Evolutionary conservation across 1,284 basidiomycete species (phyloP).

Genomic region (Ceratobasidium theobromae): DNA sequence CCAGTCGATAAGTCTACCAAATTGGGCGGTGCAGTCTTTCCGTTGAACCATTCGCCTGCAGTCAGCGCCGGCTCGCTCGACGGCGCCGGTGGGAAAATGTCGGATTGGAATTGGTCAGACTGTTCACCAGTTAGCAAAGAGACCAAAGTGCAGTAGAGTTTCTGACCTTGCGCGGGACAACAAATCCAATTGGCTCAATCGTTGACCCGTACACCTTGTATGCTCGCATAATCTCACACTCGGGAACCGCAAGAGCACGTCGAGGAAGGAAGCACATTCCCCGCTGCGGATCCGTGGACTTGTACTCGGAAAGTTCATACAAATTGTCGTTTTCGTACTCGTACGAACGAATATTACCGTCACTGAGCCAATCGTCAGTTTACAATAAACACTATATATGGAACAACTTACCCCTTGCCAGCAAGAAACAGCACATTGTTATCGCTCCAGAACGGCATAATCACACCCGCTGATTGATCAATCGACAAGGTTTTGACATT

Average conservation of each 20-base stretch:
- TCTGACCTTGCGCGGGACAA: constrained; percentile 84
- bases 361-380: constrained; percentile 50
- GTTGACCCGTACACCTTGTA: constrained; percentile 81
- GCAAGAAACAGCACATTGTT: constrained; percentile 93
- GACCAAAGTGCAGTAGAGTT: background rate
- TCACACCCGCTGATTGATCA: constrained; percentile 87
- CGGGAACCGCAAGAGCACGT: constrained; percentile 80
- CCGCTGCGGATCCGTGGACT: constrained; percentile 88
- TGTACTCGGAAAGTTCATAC: constrained; percentile 81
- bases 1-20: constrained; percentile 53
- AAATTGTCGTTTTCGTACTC: constrained; percentile 91
- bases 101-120: constrained; percentile 87
- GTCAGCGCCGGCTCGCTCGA: constrained; percentile 78
- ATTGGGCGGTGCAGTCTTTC: constrained; percentile 74
- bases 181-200: constrained; percentile 90
- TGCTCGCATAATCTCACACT: constrained; percentile 94
- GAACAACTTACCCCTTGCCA: constrained; percentile 69
- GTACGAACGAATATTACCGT: constrained; percentile 94
- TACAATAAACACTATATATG: constrained; percentile 28
- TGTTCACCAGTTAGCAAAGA: constrained; percentile 40
- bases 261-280: constrained; percentile 96
- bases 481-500: constrained; percentile 76
- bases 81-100: constrained; percentile 91
- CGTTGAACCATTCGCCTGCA: constrained; percentile 84
- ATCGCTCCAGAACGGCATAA: constrained; percentile 98